Evolutionary conservation across 352 stramenopile species (phyloP).

Genomic region (Thraustochytrium striatum): DNA sequence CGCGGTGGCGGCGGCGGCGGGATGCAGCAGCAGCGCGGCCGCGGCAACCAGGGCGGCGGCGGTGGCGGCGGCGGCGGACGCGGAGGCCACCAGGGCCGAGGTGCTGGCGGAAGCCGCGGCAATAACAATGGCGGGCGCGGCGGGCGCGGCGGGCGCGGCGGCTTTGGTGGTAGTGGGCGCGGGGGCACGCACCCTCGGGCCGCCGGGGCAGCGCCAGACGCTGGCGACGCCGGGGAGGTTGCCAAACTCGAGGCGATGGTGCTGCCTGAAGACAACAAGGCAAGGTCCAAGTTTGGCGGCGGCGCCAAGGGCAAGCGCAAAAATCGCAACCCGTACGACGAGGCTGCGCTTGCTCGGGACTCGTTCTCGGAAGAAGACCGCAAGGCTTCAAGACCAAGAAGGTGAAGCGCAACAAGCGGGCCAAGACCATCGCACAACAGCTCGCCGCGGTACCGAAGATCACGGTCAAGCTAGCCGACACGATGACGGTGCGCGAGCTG

Average conservation of each 20-base stretch:
- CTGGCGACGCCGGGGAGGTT: background rate
- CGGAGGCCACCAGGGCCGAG: background rate
- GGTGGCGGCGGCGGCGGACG: no score
- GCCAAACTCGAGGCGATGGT: background rate
- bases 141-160: background rate
- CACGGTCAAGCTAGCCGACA: conserved; percentile 1
- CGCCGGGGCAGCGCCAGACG: background rate
- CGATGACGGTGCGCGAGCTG: conserved; percentile 34
- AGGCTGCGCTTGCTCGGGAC: background rate
- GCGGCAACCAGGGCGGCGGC: background rate
- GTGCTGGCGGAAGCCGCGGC: background rate
- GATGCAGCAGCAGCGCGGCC: background rate
- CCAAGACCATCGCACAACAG: background rate
- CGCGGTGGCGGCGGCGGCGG: no score
- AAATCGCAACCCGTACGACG: background rate
- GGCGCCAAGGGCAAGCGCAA: background rate
- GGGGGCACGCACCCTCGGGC: background rate
- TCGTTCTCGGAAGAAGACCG: background rate
- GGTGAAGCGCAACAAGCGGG: background rate
- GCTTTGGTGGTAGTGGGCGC: background rate
- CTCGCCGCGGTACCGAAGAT: background rate
- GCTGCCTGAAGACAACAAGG: background rate
- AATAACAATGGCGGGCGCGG: background rate
- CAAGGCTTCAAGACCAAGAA: background rate
- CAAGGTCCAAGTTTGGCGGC: background rate